These are phyloP conservation scores for Panicum virgatum DNA, from an alignment of 202 grass and related monocot genomes.

Conservation along the genomic window DNA sequence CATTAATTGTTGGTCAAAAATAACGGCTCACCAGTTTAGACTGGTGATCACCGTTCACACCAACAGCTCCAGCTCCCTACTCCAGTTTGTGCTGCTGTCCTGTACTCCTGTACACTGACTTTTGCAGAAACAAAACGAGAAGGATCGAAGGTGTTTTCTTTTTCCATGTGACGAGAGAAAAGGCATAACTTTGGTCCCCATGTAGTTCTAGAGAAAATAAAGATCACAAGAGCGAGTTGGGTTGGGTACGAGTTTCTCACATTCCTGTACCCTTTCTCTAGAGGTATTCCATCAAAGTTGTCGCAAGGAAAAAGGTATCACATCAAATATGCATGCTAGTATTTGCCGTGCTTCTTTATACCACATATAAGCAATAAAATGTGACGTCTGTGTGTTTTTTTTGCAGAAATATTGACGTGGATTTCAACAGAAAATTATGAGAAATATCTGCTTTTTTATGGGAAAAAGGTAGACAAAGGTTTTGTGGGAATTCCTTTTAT, in stretches of 20 bases:
- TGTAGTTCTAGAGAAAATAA: neutral
- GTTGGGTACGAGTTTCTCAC: neutral
- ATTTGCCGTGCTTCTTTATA: neutral
- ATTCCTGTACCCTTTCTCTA: slow-evolving; percentile 16
- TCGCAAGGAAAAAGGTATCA: neutral
- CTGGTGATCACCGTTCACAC: too few relatives aligned
- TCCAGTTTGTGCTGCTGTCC: neutral
- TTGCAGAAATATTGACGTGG: neutral
- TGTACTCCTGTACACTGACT: neutral
- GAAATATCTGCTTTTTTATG: neutral
- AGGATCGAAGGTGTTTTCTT: neutral
- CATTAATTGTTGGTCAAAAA: too few relatives aligned
- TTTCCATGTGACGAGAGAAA: neutral
- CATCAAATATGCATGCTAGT: neutral
- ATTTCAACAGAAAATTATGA: neutral
- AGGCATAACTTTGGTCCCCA: neutral
- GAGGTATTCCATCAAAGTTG: slow-evolving; percentile 1
- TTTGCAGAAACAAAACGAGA: neutral
- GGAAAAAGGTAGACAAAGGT: neutral
- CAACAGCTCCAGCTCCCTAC: too few relatives aligned
- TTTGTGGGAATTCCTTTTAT: neutral
- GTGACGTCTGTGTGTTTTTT: neutral
- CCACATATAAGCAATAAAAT: neutral
- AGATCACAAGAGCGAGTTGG: neutral
- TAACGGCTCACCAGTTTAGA: too few relatives aligned